phyloP scores from a whole-genome alignment of 2,329 filamentous ascomycete genomes.

The Tolypocladium ophioglossoides region DNA sequence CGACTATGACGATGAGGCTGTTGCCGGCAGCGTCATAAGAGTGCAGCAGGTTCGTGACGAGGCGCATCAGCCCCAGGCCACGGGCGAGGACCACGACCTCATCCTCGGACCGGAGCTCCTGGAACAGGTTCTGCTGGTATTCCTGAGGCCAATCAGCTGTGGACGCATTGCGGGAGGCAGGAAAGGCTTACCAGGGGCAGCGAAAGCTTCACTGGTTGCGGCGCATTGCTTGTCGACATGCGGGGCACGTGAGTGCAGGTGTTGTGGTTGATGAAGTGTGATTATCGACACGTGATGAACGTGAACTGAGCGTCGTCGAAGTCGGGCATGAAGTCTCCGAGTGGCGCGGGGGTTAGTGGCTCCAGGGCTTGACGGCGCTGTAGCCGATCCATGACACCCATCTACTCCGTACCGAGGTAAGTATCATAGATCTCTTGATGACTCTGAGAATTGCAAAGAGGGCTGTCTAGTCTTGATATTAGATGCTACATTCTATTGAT shows the following conservation, averaged over 20 bases:
- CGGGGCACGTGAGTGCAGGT: constrained; percentile 9
- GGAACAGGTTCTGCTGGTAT: constrained; percentile 94
- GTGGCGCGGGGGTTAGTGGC: not conserved
- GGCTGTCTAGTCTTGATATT: no score
- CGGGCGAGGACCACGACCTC: constrained; percentile 85
- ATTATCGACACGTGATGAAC: not conserved
- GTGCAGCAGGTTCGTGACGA: constrained; percentile 93
- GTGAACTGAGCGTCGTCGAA: not conserved
- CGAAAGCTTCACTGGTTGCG: constrained; percentile 69
- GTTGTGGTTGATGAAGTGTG: not conserved
- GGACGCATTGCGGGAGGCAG: not conserved
- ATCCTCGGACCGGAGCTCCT: constrained; percentile 82
- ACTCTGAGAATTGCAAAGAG: no score
- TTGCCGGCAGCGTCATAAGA: constrained; percentile 94
- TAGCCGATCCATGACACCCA: no score
- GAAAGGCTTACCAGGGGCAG: constrained; percentile 39
- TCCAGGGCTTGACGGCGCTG: not conserved
- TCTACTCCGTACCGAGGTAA: no score
- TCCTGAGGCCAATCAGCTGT: constrained; percentile 33
- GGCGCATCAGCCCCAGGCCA: constrained; percentile 80
- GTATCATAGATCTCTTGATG: no score
- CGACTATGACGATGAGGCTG: constrained; percentile 81
- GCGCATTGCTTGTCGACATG: constrained; percentile 44
- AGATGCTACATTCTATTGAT: no score
- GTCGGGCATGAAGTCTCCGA: no score